These are phyloP conservation scores for Phytophthora tubulina DNA, from an alignment of 352 stramenopile species.

Conservation along the genomic window DNA sequence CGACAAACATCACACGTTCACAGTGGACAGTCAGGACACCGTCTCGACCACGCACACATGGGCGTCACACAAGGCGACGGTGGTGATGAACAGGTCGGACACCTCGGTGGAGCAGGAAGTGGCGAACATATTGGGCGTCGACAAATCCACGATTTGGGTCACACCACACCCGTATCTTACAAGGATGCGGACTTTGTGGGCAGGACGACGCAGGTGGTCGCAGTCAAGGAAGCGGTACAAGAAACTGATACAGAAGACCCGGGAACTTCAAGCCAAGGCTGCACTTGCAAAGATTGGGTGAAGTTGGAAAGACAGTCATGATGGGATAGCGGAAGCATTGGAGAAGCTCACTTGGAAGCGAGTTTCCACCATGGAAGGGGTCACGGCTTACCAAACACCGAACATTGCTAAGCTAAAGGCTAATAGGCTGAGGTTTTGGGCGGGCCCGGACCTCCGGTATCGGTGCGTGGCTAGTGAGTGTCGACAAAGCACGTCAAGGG, in stretches of 20 bases:
- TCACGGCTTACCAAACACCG: slow-evolving; percentile 8
- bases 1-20: too few relatives aligned
- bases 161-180: slow-evolving; percentile 7
- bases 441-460: neutral
- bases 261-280: too few relatives aligned
- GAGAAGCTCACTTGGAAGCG: neutral
- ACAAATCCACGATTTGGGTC: neutral
- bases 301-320: neutral
- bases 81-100: neutral
- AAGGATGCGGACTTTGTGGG: slow-evolving; percentile 3
- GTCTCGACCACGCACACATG: too few relatives aligned
- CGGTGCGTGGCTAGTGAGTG: neutral
- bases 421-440: slow-evolving; percentile 8
- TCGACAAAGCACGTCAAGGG: neutral
- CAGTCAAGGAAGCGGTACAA: slow-evolving; percentile 1
- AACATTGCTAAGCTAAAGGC: neutral
- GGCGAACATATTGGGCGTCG: neutral
- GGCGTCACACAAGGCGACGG: too few relatives aligned
- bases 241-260: neutral
- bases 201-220: slow-evolving; percentile 1
- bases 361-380: neutral
- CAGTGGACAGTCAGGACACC: too few relatives aligned
- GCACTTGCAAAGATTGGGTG: neutral
- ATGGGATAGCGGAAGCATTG: neutral
- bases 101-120: neutral